Evolutionary conservation across 2,329 filamentous ascomycete genomes (phyloP), one percentile per base, ranked within the genome.

Genomic region (Rutstroemia sydowiana): DNA sequence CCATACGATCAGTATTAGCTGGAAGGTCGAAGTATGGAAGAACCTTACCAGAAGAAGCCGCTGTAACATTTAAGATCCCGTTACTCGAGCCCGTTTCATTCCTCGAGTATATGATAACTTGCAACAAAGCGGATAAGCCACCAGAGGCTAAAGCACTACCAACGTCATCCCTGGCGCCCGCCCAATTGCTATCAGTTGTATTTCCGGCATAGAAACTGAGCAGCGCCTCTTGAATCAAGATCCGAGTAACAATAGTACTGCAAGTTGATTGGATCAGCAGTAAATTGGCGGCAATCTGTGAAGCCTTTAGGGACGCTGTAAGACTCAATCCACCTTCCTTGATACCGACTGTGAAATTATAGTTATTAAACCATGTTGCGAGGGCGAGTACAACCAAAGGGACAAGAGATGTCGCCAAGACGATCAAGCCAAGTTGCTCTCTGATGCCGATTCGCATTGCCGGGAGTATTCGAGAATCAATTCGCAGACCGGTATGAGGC

Each of bases 261-360:
- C 84, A 86, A 54, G 82, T 85, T 30, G 86, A 86, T 70, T 90
- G 81, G 59, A 95, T 81, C 47, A 95, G 77, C 47, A 88, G 76
- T 51, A 96, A 78, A 65, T 89, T 87, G 48, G 88, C 85, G 5
- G 85, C 75, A 57, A 96, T 77, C 65, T 92, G 85, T 28, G 87
- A 83, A 18, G 90, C 85, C 68, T 95, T 95, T 65, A 95, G 81
- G 2, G 87, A 90, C 6, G 91, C 91, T 1, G 88, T 88, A 56
- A 95, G 75, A 23, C 82, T 73, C 44, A 96, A 79, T 47, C 84
- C 79, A 47, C 79, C 75, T 11, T 79, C 70, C 44, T 76, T 73
- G 51, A 84, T 74, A 45, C 66, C 67, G 30, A 82, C 71, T 21
- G 85, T 78, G 59, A 84, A 83, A 54, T 73, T 71, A 63, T 82